Base-by-base conservation (phyloP, 2,329 filamentous ascomycete genomes). In the Fusarium fujikuroi region DNA sequence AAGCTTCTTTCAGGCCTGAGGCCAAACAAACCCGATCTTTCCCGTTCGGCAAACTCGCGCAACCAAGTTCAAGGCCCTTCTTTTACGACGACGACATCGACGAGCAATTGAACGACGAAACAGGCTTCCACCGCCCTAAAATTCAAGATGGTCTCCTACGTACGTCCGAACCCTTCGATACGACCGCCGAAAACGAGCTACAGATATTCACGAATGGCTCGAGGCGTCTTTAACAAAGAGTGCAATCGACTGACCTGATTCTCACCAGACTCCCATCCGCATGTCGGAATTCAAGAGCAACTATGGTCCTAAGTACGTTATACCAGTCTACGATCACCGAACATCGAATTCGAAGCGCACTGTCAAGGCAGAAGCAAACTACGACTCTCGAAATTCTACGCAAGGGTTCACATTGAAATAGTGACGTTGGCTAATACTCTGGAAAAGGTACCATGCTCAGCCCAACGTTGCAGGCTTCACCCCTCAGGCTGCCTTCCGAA, bases 281-380 rank as follows among this genome's bases (percentile, higher is more conserved):
- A 81, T 82, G 79, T 78, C 82, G 70, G 76, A 81, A 72, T 92
- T 90, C 86, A 87, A 87, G 84, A 91, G 89, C 84, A 84, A 86
- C 75, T 91, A 89, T 81, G 90, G 89, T 80, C 90, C 90, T 60
- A 92, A 91, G 90, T 92, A 89, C 83, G 81, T 80, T 69, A 54
- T 40, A 16, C 23, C 21, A 11, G 21, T 47, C 23, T 42, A 53
- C 30, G 19, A 46, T 54, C 28, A 21, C 23, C 28, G 23, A 63
- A 19, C 21, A 11, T 39, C 69, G 18, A 71, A 43, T 60, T 23
- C 42, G 59, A 60, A 57, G 42, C 53, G 42, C 40, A 28, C 23
- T 21, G 43, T 39, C 7, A 36, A 30, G 9, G 19, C 32, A 43
- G 25, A 62, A 64, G 9, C 64, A 36, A 70, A 50, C 28, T 59